Base-by-base conservation (phyloP, 805 yeast genomes). In the Vanderwaltozyma polyspora region DNA sequence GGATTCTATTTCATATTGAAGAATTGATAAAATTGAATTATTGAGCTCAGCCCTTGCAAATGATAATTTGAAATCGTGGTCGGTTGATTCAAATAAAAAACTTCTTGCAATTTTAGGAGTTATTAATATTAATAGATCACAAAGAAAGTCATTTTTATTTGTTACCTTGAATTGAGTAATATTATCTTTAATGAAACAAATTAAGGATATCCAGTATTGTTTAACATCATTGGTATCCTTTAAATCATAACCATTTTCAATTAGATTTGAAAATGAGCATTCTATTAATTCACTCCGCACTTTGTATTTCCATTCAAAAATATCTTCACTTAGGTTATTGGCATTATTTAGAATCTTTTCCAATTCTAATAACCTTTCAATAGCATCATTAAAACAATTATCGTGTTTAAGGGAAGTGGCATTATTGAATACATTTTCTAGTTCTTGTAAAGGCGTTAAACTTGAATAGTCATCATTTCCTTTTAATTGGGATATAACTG, bases 391-490 rank as follows among this genome's bases (percentile, higher is more conserved):
- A 18, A 25, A 31, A 12, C 13, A 7, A 25, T 31, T 27, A 9
- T 25, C 29, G 4, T 17, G 19, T 9, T 25, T 31, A 6, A 18
- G 25, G 8, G 39, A 40, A 15, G 21, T 25, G 13, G 34, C 42
- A 25, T 33, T 37, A 16, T 32, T 17, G 6, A 34, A 30, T 25
- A 39, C 33, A n/a, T 38, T 14, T 18, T 31, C 25, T 12, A 23
- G 28, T 14, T 31, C 7, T 7, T 16, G 21, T 15, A 4, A 16
- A 9, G 5, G 6, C 4, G 7, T 12, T 25, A 14, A 7, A 6
- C 5, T 15, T 13, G 28, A n/a, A n/a, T n/a, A n/a, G n/a, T n/a
- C n/a, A n/a, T n/a, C n/a, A n/a, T n/a, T n/a, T n/a, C n/a, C n/a
- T n/a, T n/a, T n/a, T n/a, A n/a, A n/a, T n/a, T n/a, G n/a, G n/a